phyloP scores from a whole-genome alignment of 345 rosid genomes.

The Citrus hindsii region DNA sequence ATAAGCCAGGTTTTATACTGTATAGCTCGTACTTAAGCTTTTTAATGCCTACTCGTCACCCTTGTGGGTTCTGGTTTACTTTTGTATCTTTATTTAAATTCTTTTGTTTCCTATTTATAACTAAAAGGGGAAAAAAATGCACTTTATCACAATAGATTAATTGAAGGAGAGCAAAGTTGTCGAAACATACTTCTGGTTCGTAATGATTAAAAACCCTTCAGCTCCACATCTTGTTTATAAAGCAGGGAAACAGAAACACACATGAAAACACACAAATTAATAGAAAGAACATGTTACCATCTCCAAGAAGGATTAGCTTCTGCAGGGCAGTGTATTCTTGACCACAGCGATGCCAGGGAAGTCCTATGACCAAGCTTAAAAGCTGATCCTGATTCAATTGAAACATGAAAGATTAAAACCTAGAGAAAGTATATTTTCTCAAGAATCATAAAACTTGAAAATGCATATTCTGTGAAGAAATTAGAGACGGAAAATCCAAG shows the following conservation, averaged over 20 bases:
- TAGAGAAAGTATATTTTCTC: background rate
- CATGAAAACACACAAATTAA: background rate
- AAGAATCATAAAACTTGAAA: background rate
- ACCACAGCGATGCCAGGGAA: conserved; percentile 28
- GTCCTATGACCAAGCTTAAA: conserved; percentile 7
- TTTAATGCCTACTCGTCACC: background rate
- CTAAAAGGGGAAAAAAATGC: background rate
- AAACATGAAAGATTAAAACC: background rate
- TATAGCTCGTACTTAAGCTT: background rate
- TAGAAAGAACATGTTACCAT: conserved; percentile 49
- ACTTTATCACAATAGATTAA: background rate
- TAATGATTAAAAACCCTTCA: background rate
- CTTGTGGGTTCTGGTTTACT: background rate
- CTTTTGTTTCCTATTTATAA: background rate
- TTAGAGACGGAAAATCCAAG: background rate
- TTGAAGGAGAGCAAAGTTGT: background rate
- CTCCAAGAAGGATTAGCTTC: conserved; percentile 81
- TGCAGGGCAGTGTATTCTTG: conserved; percentile 53
- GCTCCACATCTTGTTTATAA: background rate
- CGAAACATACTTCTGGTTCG: background rate
- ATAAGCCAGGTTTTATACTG: background rate
- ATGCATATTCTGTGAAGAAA: background rate
- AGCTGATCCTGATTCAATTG: conserved; percentile 27
- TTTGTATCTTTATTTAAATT: background rate
- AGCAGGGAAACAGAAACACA: background rate